A percentile compares a stretch with the other conserved stretches of the same genome.
These are phyloP conservation scores for Paramecium tetraurelia DNA, from an alignment of 73 alveolate species.

Conservation along the genomic window DNA sequence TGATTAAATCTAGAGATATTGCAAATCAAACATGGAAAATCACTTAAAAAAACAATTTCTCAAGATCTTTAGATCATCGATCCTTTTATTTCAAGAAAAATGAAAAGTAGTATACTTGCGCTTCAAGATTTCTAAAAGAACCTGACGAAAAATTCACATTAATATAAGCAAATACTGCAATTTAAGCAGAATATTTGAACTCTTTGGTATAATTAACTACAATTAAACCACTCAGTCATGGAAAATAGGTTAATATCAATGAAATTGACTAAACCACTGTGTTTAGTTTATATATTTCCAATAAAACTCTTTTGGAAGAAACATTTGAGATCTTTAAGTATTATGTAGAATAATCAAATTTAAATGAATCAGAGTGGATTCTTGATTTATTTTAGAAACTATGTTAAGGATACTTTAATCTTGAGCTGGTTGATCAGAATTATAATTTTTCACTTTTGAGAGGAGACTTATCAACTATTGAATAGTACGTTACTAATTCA, in stretches of 20 bases:
- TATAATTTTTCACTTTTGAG: constrained; percentile 1
- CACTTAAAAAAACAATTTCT: constrained; percentile 48
- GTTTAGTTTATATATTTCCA: background rate
- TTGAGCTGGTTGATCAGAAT: background rate
- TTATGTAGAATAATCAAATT: background rate
- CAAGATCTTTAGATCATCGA: constrained; percentile 59
- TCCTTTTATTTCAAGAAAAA: constrained; percentile 61
- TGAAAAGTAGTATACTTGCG: constrained; percentile 39
- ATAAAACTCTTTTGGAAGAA: background rate
- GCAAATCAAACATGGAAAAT: constrained; percentile 58
- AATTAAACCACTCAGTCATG: constrained; percentile 35
- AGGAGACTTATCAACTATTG: background rate
- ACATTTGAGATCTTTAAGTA: constrained; percentile 6
- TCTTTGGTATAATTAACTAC: constrained; percentile 10
- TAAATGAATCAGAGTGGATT: constrained; percentile 3
- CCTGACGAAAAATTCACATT: constrained; percentile 1
- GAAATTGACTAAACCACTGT: background rate
- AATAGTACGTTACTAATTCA: background rate
- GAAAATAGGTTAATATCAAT: background rate
- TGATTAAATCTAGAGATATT: constrained; percentile 35
- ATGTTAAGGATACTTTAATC: constrained; percentile 18
- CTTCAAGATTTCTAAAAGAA: constrained; percentile 32
- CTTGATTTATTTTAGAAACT: background rate
- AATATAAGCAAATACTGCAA: background rate
- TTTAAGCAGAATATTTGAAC: constrained; percentile 26